A percentile compares a stretch with the other conserved stretches of the same genome.
Conservation (phyloP, 2,329 filamentous ascomycete genomes). For the Onygena corvina region DNA sequence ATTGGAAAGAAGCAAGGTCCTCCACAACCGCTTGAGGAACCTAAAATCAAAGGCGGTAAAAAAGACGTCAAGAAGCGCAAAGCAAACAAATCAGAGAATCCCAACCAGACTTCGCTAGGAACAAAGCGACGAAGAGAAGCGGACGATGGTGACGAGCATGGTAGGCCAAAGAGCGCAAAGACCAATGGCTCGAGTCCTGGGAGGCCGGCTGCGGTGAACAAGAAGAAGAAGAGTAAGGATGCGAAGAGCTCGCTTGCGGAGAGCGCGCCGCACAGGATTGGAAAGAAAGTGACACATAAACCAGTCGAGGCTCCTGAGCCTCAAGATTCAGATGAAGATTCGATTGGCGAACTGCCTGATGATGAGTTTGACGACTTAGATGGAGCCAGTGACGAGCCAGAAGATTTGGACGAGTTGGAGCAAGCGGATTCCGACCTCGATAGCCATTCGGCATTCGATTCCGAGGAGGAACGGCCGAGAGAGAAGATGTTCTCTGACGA, state of each 20-base stretch:
- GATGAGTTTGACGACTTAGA: slow-evolving; percentile 39
- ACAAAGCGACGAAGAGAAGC: slow-evolving; percentile 14
- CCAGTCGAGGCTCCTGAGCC: slow-evolving; percentile 21
- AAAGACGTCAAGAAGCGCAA: slow-evolving; percentile 78
- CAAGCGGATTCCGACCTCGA: slow-evolving; percentile 40
- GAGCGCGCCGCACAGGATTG: slow-evolving; percentile 13
- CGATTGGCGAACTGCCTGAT: slow-evolving; percentile 31
- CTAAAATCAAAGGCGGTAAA: slow-evolving; percentile 45
- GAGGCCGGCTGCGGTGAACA: slow-evolving; percentile 32
- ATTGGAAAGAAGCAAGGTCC: slow-evolving; percentile 88
- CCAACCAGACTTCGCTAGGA: slow-evolving; percentile 23
- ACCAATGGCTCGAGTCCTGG: slow-evolving; percentile 29
- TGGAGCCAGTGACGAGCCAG: slow-evolving; percentile 32
- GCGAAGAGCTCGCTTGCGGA: slow-evolving; percentile 14
- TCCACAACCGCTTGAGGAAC: slow-evolving; percentile 69
- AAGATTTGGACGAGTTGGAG: slow-evolving; percentile 41
- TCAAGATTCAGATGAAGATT: slow-evolving; percentile 30
- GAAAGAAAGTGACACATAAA: slow-evolving; percentile 29
- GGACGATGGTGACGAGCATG: slow-evolving; percentile 31
- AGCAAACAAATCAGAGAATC: slow-evolving; percentile 51
- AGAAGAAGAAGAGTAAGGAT: slow-evolving; percentile 31
- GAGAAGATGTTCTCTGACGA: slow-evolving; percentile 88
- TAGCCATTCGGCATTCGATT: slow-evolving; percentile 55
- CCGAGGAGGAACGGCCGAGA: slow-evolving; percentile 50
- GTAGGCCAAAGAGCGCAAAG: slow-evolving; percentile 51